Base-by-base conservation (phyloP, 768 basidiomycete species). In the Vararia minispora region DNA sequence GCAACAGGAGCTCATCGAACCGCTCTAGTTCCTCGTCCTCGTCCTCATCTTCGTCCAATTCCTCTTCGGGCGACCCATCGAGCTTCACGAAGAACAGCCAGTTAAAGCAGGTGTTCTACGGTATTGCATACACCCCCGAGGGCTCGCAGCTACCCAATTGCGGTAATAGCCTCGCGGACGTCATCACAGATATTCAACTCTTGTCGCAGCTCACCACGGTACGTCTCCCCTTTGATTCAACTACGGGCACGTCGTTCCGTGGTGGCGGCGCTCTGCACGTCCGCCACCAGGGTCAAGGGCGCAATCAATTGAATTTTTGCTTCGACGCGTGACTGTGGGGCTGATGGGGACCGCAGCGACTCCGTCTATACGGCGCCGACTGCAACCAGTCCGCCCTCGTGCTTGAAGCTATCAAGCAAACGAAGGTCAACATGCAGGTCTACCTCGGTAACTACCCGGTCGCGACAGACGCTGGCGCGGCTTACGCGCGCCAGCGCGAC, bases 341-440 rank as follows among this genome's bases (percentile, higher is more conserved):
- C n/a, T 29, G 20, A 20, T 39, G 26, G 28, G n/a, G n/a, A 8
- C 43, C 34, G 16, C 17, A 64, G 74, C 76, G 74, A 36, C 62
- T 89, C 44, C 83, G 85, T 50, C 64, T 91, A 26, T 94, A 92
- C 55, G 89, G 89, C 28, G 76, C 86, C 25, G 85, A 89, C 58
- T 89, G 85, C 55, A 88, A 89, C 54, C 79, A 84, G 55, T 73
- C 78, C 3, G 79, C 79, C 0, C 65, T 86, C 16, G 79, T 87
- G 65, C 71, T 98, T 22, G 84, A 91, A 47, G 94, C 92, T 13
- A 90, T 99, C 50, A 69, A 79, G 50, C 77, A 76, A 43, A 95
- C 92, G 25, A 86, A 92, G 59, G 84, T 89, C 27, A 66, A 94
- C 58, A 71, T 95, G 74, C 66, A 59, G 4, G 84, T 92, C 5